Conservation (phyloP, 225 moss, liverwort and hornwort species). For the Thuidium tamariscinum region DNA sequence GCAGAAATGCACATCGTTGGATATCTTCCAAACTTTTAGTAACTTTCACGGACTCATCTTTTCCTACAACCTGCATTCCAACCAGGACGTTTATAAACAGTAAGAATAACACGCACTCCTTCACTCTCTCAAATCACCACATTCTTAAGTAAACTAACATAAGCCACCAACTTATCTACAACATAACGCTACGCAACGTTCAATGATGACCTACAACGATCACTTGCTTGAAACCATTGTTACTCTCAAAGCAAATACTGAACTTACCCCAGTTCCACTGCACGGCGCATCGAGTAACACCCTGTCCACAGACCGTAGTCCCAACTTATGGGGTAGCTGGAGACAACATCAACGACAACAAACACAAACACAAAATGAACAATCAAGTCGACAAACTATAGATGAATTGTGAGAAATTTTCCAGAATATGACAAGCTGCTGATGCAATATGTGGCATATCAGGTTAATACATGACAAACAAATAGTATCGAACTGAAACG, state of each 20-base stretch:
- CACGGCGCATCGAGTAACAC: conserved; percentile 96
- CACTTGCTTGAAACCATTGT: background rate
- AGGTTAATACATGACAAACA: background rate
- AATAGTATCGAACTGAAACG: background rate
- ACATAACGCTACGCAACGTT: background rate
- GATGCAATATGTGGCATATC: background rate
- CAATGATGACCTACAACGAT: background rate
- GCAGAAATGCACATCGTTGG: conserved; percentile 78
- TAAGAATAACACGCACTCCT: background rate
- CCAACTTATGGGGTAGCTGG: conserved; percentile 80
- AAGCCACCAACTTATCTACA: background rate
- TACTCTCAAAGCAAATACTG: background rate
- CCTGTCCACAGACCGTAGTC: conserved; percentile 70
- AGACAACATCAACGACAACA: background rate
- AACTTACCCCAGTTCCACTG: conserved; percentile 93
- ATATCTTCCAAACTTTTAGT: conserved; percentile 85
- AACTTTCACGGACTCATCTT: conserved; percentile 92
- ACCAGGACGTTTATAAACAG: background rate
- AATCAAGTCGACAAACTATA: background rate
- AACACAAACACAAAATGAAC: background rate
- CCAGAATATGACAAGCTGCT: background rate
- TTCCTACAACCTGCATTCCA: conserved; percentile 65
- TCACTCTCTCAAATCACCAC: background rate
- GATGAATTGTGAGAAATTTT: background rate
- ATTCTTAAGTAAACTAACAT: background rate